phyloP scores from a whole-genome alignment of 768 basidiomycete genomes.

The Mrakia hoshinonis region DNA sequence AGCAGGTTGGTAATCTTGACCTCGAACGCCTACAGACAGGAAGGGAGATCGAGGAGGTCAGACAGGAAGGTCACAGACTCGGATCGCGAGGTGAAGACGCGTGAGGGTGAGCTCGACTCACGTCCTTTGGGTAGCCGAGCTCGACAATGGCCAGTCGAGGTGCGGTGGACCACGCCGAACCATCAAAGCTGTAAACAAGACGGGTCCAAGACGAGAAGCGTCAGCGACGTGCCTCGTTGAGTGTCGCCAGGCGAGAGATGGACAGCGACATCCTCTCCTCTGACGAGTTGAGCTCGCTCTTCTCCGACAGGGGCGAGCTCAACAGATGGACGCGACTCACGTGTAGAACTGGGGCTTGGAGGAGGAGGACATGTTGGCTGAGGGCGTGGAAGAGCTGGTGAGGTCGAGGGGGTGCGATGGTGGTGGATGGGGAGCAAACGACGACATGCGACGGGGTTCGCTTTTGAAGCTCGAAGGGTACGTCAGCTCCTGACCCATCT shows the following conservation, averaged over 20 bases:
- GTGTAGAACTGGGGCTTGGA: constrained; percentile 13
- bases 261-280: constrained; percentile 2
- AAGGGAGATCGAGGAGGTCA: neutral
- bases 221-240: neutral
- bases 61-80: neutral
- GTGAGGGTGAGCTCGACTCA: neutral
- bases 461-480: no score
- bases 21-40: constrained; percentile 15
- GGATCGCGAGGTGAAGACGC: neutral
- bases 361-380: neutral
- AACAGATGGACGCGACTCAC: neutral
- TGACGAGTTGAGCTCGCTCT: neutral
- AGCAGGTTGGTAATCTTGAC: constrained; percentile 16
- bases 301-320: neutral
- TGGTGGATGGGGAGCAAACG: no score
- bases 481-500: no score
- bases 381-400: no score
- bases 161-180: constrained; percentile 19
- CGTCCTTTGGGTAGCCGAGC: constrained; percentile 18
- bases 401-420: no score
- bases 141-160: constrained; percentile 28
- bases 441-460: no score
- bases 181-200: constrained; percentile 17
- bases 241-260: neutral
- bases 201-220: neutral